phyloP scores from a whole-genome alignment of 2,329 filamentous ascomycete species.

The Fusarium udum region DNA sequence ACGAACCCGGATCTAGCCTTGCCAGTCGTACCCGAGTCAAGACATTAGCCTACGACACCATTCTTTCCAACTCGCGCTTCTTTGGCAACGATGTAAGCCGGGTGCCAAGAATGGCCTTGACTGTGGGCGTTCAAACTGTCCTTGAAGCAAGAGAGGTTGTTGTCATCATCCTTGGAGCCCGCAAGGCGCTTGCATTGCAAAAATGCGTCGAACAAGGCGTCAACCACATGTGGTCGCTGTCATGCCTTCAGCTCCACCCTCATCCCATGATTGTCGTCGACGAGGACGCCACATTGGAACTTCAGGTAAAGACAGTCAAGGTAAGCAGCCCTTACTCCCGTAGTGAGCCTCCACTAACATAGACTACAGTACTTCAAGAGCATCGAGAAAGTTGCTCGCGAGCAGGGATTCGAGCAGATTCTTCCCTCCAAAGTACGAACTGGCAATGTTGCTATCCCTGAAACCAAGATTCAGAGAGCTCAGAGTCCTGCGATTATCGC shows the following conservation, averaged over 20 bases:
- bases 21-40: conserved; percentile 83
- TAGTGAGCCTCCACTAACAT: neutral
- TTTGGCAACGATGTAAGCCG: conserved; percentile 78
- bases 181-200: conserved; percentile 82
- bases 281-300: conserved; percentile 78
- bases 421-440: conserved; percentile 66
- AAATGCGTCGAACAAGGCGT: conserved; percentile 83
- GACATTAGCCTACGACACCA: conserved; percentile 87
- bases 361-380: conserved; percentile 71
- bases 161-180: conserved; percentile 81
- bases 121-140: conserved; percentile 85
- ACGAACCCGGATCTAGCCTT: conserved; percentile 84
- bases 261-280: conserved; percentile 86
- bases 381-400: conserved; percentile 70
- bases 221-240: conserved; percentile 93
- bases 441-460: conserved; percentile 53
- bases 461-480: conserved; percentile 55
- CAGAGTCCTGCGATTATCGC: conserved; percentile 58
- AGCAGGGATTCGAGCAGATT: conserved; percentile 67
- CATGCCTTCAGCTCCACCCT: conserved; percentile 80
- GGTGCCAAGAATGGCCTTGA: conserved; percentile 84
- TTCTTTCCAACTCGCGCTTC: conserved; percentile 85
- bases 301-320: conserved; percentile 78
- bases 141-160: conserved; percentile 84
- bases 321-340: conserved; percentile 44